phyloP scores from a whole-genome alignment of 208 protist genomes.

The Naegleria fowleri region DNA sequence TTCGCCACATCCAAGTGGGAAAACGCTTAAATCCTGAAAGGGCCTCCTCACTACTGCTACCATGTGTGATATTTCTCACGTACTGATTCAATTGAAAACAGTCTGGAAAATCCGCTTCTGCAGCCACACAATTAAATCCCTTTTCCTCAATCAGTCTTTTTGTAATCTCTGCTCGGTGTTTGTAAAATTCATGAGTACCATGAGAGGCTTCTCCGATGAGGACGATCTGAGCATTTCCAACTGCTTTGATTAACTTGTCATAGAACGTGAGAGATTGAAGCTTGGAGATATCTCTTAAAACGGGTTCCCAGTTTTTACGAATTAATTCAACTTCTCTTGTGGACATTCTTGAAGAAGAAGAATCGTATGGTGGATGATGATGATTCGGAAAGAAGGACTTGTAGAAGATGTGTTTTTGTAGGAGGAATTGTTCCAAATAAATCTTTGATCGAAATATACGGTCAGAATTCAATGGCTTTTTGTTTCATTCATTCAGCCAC shows the following conservation, averaged over 20 bases:
- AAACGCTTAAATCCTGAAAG: conserved; percentile 36
- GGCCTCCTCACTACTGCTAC: neutral
- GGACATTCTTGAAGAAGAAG: too few relatives aligned
- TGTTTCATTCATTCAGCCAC: too few relatives aligned
- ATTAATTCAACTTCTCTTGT: neutral
- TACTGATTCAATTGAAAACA: conserved; percentile 25
- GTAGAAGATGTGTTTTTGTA: too few relatives aligned
- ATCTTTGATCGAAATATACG: too few relatives aligned
- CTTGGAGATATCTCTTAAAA: neutral
- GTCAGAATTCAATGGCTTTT: too few relatives aligned
- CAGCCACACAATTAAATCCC: conserved; percentile 31
- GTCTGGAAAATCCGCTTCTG: conserved; percentile 37
- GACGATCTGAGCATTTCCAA: conserved; percentile 19
- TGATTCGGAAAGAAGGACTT: too few relatives aligned
- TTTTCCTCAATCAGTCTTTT: conserved; percentile 37
- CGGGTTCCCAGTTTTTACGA: neutral
- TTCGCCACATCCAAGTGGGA: conserved; percentile 42
- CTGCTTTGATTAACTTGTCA: neutral
- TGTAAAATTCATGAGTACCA: conserved; percentile 42
- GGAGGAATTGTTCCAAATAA: too few relatives aligned
- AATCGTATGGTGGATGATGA: too few relatives aligned
- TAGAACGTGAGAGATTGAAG: neutral
- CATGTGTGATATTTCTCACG: neutral
- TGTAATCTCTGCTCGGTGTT: conserved; percentile 20
- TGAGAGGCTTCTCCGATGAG: conserved; percentile 42